phyloP scores from a whole-genome alignment of 2,329 filamentous ascomycete species.

The Didymella exigua region DNA sequence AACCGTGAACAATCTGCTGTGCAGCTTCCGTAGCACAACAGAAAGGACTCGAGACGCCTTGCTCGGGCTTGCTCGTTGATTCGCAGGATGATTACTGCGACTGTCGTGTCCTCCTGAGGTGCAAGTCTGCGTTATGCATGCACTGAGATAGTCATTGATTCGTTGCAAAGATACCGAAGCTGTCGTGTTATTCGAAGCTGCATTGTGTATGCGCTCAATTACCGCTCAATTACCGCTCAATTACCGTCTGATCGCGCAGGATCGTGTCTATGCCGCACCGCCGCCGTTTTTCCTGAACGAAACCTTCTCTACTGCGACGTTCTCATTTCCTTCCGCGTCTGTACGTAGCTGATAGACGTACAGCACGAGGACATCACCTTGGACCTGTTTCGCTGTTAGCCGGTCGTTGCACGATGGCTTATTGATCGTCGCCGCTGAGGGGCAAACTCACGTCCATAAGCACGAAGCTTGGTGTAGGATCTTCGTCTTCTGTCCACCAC shows the following conservation, averaged over 20 bases:
- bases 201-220: neutral
- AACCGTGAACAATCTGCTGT: slow-evolving; percentile 23
- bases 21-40: slow-evolving; percentile 27
- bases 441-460: slow-evolving; percentile 86
- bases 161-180: neutral
- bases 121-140: slow-evolving; percentile 4
- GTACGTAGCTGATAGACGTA: slow-evolving; percentile 78
- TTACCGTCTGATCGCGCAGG: slow-evolving; percentile 18
- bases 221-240: slow-evolving; percentile 1
- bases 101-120: neutral
- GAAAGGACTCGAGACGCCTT: slow-evolving; percentile 6
- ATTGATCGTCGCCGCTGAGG: neutral
- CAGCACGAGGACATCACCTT: slow-evolving; percentile 92
- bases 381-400: slow-evolving; percentile 65
- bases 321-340: slow-evolving; percentile 59
- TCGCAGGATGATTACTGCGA: neutral
- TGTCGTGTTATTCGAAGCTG: neutral
- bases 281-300: slow-evolving; percentile 59
- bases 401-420: slow-evolving; percentile 1
- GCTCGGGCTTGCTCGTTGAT: neutral
- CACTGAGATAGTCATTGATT: neutral
- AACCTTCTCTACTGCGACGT: slow-evolving; percentile 62
- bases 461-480: slow-evolving; percentile 89
- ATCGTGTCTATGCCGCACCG: slow-evolving; percentile 42
- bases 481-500: slow-evolving; percentile 63